Percentiles rank a stretch among this genome's conserved stretches.
These are phyloP conservation scores for Kodamaea kaohsiungensis DNA, from an alignment of 805 yeast species.

Conservation along the genomic window DNA sequence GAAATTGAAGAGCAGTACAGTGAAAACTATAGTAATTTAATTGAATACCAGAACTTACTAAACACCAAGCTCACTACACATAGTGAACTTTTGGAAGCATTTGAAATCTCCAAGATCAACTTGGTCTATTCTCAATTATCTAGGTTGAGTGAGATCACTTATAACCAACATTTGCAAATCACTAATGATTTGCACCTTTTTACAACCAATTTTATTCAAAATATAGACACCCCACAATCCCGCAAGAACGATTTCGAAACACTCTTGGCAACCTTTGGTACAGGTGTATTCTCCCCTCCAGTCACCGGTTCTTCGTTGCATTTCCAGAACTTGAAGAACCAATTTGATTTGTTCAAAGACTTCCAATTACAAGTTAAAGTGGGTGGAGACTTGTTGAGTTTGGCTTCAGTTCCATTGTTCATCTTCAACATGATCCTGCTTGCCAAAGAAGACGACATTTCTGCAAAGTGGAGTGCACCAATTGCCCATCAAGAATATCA, in stretches of 20 bases:
- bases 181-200: conserved; percentile 25
- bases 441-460: background rate
- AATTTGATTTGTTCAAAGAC: conserved; percentile 42
- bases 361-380: conserved; percentile 37
- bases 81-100: conserved; percentile 29
- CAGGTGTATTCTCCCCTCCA: conserved; percentile 44
- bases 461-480: conserved; percentile 30
- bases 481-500: conserved; percentile 35
- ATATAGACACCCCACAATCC: conserved; percentile 20
- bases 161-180: conserved; percentile 26
- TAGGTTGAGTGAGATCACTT: conserved; percentile 33
- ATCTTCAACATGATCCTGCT: conserved; percentile 23
- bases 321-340: conserved; percentile 38
- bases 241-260: conserved; percentile 25
- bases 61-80: conserved; percentile 28
- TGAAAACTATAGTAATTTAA: conserved; percentile 35
- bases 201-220: conserved; percentile 22
- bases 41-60: conserved; percentile 29
- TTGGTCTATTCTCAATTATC: conserved; percentile 34
- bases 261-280: conserved; percentile 25
- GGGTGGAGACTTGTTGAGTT: conserved; percentile 19
- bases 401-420: conserved; percentile 35
- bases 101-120: conserved; percentile 37
- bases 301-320: conserved; percentile 28
- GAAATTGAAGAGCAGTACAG: conserved; percentile 34